A percentile compares a stretch with the other conserved stretches of the same genome.
These are phyloP conservation scores for Pseudoperonospora humuli DNA, from an alignment of 352 stramenopile species.

Conservation along the genomic window DNA sequence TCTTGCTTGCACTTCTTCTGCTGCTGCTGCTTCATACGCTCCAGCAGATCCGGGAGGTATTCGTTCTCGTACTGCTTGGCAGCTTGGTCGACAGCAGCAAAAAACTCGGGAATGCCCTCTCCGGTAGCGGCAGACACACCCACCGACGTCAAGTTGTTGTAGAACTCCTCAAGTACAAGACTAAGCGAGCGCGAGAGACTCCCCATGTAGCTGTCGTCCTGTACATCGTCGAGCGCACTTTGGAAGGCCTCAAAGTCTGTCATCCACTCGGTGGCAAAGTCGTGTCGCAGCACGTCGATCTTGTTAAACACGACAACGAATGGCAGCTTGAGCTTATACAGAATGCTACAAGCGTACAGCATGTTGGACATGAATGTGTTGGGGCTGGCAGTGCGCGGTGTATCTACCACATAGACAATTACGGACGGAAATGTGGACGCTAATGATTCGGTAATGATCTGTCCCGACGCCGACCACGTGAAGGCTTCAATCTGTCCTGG, in stretches of 20 bases:
- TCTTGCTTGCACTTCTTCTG: slow-evolving; percentile 36
- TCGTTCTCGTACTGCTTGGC: slow-evolving; percentile 83
- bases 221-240: slow-evolving; percentile 87
- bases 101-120: slow-evolving; percentile 93
- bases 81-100: slow-evolving; percentile 82
- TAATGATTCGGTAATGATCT: slow-evolving; percentile 97
- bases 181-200: slow-evolving; percentile 88
- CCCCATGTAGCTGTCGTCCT: slow-evolving; percentile 90
- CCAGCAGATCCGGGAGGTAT: slow-evolving; percentile 71
- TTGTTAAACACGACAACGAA: slow-evolving; percentile 99
- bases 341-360: slow-evolving; percentile 98
- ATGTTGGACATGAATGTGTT: slow-evolving; percentile 99
- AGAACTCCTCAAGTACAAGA: slow-evolving; percentile 87
- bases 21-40: slow-evolving; percentile 59
- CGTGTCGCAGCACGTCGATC: slow-evolving; percentile 91
- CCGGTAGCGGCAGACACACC: slow-evolving; percentile 94
- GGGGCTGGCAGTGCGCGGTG: slow-evolving; percentile 90
- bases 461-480: slow-evolving; percentile 97
- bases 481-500: slow-evolving; percentile 99
- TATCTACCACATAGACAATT: slow-evolving; percentile 98
- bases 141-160: slow-evolving; percentile 91
- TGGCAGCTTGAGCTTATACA: slow-evolving; percentile 97
- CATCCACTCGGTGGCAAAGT: slow-evolving; percentile 98
- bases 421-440: slow-evolving; percentile 95
- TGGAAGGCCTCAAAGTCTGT: slow-evolving; percentile 98